Conservation (phyloP, 768 basidiomycete species). For the Leucosporidium creatinivorum region DNA sequence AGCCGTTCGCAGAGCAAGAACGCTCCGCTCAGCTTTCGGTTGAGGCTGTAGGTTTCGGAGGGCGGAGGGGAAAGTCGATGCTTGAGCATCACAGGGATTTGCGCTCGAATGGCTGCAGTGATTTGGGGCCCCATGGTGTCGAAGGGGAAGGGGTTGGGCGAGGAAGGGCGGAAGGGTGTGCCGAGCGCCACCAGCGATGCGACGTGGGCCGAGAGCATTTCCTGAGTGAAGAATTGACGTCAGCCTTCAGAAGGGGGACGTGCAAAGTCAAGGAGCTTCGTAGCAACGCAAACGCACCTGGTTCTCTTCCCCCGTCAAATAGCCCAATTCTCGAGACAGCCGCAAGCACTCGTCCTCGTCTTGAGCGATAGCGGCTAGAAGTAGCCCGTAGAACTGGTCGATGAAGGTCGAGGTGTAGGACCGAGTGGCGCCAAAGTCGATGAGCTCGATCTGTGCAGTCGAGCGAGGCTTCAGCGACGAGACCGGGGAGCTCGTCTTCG, state of each 20-base stretch:
- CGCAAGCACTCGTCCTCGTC: slow-evolving; percentile 61
- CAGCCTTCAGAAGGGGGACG: background rate
- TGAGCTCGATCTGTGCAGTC: slow-evolving; percentile 59
- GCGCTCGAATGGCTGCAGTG: slow-evolving; percentile 65
- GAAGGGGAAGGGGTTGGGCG: slow-evolving; percentile 70
- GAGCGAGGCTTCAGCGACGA: background rate
- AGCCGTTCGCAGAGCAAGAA: slow-evolving; percentile 53
- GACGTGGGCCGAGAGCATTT: slow-evolving; percentile 81
- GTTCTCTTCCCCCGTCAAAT: slow-evolving; percentile 80
- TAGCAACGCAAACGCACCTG: slow-evolving; percentile 48
- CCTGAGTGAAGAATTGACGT: slow-evolving; percentile 44
- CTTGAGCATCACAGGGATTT: slow-evolving; percentile 83
- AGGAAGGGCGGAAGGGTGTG: slow-evolving; percentile 65
- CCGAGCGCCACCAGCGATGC: slow-evolving; percentile 75
- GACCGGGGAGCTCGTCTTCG: background rate
- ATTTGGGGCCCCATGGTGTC: slow-evolving; percentile 51
- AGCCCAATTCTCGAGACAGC: slow-evolving; percentile 74
- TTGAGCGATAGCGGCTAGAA: slow-evolving; percentile 65
- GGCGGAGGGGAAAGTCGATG: slow-evolving; percentile 88
- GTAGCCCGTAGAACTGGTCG: slow-evolving; percentile 74
- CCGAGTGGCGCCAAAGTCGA: slow-evolving; percentile 93
- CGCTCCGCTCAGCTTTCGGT: slow-evolving; percentile 52
- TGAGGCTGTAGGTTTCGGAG: slow-evolving; percentile 86
- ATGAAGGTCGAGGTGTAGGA: slow-evolving; percentile 80
- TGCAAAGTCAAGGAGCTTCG: too few species aligned